These are phyloP conservation scores for Westerdykella ornata DNA, from an alignment of 2,329 filamentous ascomycete species.

Conservation along the genomic window DNA sequence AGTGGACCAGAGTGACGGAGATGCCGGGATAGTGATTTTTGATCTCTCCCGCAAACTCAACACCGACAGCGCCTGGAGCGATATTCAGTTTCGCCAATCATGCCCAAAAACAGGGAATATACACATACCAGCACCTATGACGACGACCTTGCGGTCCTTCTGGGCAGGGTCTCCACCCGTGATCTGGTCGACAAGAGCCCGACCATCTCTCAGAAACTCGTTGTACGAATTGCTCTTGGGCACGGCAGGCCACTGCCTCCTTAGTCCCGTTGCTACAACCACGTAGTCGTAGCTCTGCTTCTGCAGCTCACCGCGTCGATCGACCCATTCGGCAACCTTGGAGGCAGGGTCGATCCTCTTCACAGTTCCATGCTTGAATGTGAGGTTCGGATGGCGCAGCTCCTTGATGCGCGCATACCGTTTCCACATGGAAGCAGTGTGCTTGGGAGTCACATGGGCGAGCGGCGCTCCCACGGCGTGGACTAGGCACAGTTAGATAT, in stretches of 20 bases:
- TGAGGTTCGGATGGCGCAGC: constrained; percentile 56
- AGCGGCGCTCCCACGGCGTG: constrained; percentile 72
- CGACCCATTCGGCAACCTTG: constrained; percentile 53
- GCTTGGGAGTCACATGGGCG: constrained; percentile 58
- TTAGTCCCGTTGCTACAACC: constrained; percentile 63
- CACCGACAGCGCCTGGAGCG: constrained; percentile 61
- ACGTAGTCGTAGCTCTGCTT: constrained; percentile 62
- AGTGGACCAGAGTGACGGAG: constrained; percentile 69
- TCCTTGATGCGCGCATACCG: constrained; percentile 61
- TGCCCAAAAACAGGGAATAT: not conserved
- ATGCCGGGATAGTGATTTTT: constrained; percentile 59
- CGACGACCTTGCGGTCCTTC: constrained; percentile 49
- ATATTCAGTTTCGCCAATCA: not conserved
- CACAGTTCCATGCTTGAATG: constrained; percentile 60
- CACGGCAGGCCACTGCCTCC: constrained; percentile 64
- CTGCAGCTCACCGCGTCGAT: constrained; percentile 45
- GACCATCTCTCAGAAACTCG: constrained; percentile 57
- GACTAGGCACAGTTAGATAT: constrained; percentile 42
- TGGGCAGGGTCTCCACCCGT: constrained; percentile 24
- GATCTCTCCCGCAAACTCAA: constrained; percentile 75
- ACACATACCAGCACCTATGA: constrained; percentile 61
- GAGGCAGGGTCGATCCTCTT: constrained; percentile 52
- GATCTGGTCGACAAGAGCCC: constrained; percentile 50
- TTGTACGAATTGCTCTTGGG: constrained; percentile 59
- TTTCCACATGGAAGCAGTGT: constrained; percentile 63